phyloP scores from a whole-genome alignment of 1,284 basidiomycete genomes.

The Phaffia rhodozyma region DNA sequence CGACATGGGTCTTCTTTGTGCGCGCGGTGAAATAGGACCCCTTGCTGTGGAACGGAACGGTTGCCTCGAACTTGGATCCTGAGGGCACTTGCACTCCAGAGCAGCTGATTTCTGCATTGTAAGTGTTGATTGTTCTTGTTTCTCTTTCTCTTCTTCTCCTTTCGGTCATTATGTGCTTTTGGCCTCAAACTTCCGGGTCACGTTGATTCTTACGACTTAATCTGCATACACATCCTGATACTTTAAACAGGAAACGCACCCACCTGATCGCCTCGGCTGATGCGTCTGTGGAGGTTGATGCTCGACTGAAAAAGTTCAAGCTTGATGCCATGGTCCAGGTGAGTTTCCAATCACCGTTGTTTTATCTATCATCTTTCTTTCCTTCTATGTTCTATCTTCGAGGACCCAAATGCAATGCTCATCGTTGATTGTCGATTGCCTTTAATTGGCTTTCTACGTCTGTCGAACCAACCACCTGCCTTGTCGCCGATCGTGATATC shows the following conservation, averaged over 20 bases:
- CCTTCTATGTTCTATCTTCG: too few species aligned
- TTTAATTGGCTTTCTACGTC: too few species aligned
- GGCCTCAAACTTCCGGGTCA: slow-evolving; percentile 6
- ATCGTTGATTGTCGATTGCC: too few species aligned
- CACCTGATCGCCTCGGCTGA: slow-evolving; percentile 37
- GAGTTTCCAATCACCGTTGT: too few species aligned
- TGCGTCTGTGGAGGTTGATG: slow-evolving; percentile 18
- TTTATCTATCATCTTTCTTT: too few species aligned
- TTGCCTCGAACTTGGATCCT: slow-evolving; percentile 48
- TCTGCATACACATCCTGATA: slow-evolving; percentile 38
- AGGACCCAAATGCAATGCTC: too few species aligned
- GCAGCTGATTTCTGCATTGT: neutral
- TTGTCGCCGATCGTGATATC: too few species aligned
- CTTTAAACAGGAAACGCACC: slow-evolving; percentile 43
- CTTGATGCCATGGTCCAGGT: slow-evolving; percentile 39
- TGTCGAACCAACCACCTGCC: too few species aligned
- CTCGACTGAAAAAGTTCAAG: slow-evolving; percentile 46
- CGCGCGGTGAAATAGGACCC: slow-evolving; percentile 48
- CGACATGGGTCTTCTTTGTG: too few species aligned
- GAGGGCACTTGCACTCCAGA: slow-evolving; percentile 47
- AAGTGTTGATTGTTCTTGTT: too few species aligned
- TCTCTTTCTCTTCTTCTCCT: too few species aligned
- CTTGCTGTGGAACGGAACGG: slow-evolving; percentile 45
- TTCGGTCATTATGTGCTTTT: too few species aligned
- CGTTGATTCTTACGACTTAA: slow-evolving; percentile 38